A percentile compares a stretch with the other conserved stretches of the same genome.
phyloP scores from a whole-genome alignment of 2,329 filamentous ascomycete species.

The Neopestalotiopsis sp. region DNA sequence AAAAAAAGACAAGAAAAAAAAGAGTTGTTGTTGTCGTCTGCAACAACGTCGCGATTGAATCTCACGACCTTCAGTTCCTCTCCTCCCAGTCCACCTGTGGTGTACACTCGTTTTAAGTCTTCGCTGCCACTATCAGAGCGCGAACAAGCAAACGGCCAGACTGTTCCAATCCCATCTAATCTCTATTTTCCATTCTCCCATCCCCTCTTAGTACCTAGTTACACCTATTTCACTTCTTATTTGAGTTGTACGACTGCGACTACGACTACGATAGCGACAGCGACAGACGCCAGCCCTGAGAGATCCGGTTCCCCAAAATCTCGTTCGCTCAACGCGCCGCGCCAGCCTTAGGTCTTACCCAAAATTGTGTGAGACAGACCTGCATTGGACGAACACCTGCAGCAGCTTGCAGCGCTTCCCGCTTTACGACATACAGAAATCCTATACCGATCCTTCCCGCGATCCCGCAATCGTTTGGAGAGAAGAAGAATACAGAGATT shows the following conservation, averaged over 20 bases:
- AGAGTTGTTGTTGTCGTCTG: background rate
- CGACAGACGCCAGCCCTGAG: background rate
- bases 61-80: background rate
- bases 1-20: background rate
- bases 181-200: background rate
- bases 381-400: conserved; percentile 1
- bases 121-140: conserved; percentile 1
- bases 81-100: background rate
- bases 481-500: background rate
- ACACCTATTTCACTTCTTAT: background rate
- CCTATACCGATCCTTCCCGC: background rate
- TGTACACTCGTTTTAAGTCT: background rate
- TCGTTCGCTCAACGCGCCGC: conserved; percentile 6
- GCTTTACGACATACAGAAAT: background rate
- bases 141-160: conserved; percentile 1
- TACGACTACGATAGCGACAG: background rate
- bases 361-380: background rate
- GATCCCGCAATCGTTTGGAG: background rate
- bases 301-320: background rate
- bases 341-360: background rate
- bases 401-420: background rate
- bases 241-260: background rate
- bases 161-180: background rate
- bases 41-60: conserved; percentile 4
- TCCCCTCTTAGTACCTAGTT: background rate